Conservation (phyloP, 2,329 filamentous ascomycete species). For the Macrophomina pseudophaseolina region DNA sequence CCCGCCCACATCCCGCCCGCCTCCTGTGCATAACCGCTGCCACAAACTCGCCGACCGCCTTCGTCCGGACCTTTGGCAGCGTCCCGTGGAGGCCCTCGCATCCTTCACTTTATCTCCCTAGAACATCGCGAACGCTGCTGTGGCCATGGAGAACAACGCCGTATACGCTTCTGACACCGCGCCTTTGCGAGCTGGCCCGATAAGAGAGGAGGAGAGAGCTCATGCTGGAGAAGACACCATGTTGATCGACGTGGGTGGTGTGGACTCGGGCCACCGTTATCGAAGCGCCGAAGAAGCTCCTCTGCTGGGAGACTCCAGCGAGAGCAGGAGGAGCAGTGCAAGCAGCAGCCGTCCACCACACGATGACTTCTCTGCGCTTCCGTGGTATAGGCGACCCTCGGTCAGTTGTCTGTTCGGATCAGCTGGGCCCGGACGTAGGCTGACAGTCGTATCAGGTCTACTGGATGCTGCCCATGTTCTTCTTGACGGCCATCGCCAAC, state of each 20-base stretch:
- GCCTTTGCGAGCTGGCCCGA: conserved; percentile 31
- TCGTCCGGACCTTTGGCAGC: conserved; percentile 1
- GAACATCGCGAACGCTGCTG: neutral
- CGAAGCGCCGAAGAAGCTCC: conserved; percentile 16
- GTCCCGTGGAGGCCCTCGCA: neutral
- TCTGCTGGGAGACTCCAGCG: conserved; percentile 6
- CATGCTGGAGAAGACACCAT: conserved; percentile 34
- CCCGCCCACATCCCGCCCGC: conserved; percentile 6
- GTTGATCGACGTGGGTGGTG: conserved; percentile 59
- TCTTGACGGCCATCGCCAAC: conserved; percentile 82
- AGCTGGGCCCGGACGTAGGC: neutral
- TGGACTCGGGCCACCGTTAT: conserved; percentile 30
- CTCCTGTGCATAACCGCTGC: neutral
- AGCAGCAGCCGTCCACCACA: conserved; percentile 17
- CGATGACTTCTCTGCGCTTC: conserved; percentile 63
- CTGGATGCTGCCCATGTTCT: conserved; percentile 82
- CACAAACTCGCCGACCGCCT: neutral
- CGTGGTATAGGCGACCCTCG: conserved; percentile 68
- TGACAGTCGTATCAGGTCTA: conserved; percentile 59
- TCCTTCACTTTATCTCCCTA: neutral
- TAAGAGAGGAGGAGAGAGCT: conserved; percentile 26
- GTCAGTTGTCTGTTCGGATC: conserved; percentile 44
- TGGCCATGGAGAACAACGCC: conserved; percentile 34
- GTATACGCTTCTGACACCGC: conserved; percentile 38
- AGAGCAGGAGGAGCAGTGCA: conserved; percentile 2